Base-by-base conservation (phyloP, 75 land plant genomes). In the Ceratopteris richardii region DNA sequence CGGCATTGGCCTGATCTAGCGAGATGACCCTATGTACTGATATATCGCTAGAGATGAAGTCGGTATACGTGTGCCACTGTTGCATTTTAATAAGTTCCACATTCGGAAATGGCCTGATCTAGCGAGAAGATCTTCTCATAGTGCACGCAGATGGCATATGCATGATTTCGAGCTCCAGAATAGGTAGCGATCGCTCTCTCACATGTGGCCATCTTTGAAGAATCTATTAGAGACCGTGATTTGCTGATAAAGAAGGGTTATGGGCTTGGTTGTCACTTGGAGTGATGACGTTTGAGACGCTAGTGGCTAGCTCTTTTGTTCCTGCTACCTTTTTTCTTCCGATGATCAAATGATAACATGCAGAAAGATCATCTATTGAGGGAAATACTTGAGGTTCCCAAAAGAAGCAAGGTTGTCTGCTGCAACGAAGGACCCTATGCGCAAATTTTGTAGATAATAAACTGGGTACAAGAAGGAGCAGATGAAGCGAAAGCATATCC, bases 131-230 rank as follows among this genome's bases (percentile, higher is more conserved):
- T 61, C 80, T 13, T 91, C 77, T 75, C 85, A 91, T 58, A 75
- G 85, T 75, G 85, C 81, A 17, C 82, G 97, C 22, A 73, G 81
- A 30, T 91, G 97, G 97, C 91, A 74, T 75, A 76, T 66, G 2
- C 88, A 91, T 66, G 91, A 86, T 53, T 55, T 91, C 44, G 92
- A 91, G 63, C 79, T 91, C 9, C 7, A 33, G 7, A 29, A 9
- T 64, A 77, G 74, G 82, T 79, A 29, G 82, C 82, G 28, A 79
- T 79, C n/a, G 82, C 82, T 7, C 65, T 79, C 14, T 75, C 78
- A 7, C 82, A 79, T 63, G 78, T 79, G 31, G 64, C 82, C 11
- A 69, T 75, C 1, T 39, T 75, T 36, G 82, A 79, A 54, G 82
- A 79, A 55, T 65, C 78, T 21, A 43, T 57, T 28, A 66, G 31